Percentiles rank a stretch among this genome's conserved stretches.
Evolutionary conservation across 495 filamentous ascomycete genomes (phyloP).

Genomic region (Delitschia confertaspora): DNA sequence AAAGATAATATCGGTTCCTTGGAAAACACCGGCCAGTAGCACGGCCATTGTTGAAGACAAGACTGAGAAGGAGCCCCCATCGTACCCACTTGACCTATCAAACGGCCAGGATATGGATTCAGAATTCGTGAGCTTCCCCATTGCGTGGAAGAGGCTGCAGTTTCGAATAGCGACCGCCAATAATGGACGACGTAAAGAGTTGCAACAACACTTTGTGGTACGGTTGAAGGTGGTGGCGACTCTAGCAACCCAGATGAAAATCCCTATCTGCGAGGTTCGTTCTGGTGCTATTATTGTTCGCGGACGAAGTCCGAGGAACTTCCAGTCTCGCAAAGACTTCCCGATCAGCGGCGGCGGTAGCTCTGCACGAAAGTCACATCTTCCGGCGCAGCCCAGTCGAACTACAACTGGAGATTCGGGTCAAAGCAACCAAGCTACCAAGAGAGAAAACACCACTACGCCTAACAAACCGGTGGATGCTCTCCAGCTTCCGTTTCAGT

Average conservation of each 20-base stretch:
- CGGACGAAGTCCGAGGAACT: conserved; percentile 59
- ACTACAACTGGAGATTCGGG: conserved; percentile 42
- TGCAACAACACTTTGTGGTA: conserved; percentile 64
- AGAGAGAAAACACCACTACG: conserved; percentile 6
- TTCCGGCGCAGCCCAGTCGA: conserved; percentile 37
- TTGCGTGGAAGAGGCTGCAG: conserved; percentile 84
- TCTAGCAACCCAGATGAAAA: conserved; percentile 48
- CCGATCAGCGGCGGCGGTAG: conserved; percentile 44
- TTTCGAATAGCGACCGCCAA: conserved; percentile 89
- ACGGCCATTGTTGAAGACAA: conserved; percentile 50
- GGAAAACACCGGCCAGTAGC: conserved; percentile 73
- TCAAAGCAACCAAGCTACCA: conserved; percentile 19
- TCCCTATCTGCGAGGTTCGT: conserved; percentile 51
- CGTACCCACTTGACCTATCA: conserved; percentile 64
- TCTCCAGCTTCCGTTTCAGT: conserved; percentile 26
- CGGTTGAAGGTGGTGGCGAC: conserved; percentile 54
- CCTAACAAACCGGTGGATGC: conserved; percentile 32
- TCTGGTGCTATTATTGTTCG: conserved; percentile 61
- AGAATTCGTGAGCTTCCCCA: conserved; percentile 69
- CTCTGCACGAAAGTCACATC: conserved; percentile 26
- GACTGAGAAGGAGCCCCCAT: conserved; percentile 54
- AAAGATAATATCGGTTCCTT: conserved; percentile 87
- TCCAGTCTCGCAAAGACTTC: conserved; percentile 58
- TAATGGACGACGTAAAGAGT: conserved; percentile 61
- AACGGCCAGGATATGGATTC: conserved; percentile 68